Evolutionary conservation across 1,139 yeast genomes (phyloP).

Genomic region (Suhomyces chickasaworum): DNA sequence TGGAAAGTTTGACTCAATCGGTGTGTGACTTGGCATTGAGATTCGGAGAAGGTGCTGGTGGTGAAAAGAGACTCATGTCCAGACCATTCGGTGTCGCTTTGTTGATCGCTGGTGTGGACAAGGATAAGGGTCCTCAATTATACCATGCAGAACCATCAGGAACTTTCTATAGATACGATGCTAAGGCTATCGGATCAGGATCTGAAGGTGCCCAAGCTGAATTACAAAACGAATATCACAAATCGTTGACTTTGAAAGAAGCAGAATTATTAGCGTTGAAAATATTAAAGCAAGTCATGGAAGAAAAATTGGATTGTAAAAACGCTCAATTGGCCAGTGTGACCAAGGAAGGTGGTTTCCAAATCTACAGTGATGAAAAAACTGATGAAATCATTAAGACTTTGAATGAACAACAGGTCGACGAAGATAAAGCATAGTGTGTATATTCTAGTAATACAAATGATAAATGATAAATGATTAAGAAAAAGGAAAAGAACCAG

Average conservation of each 20-base stretch:
- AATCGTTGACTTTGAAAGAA: slow-evolving; percentile 88
- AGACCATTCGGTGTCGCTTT: slow-evolving; percentile 99
- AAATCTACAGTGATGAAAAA: slow-evolving; percentile 80
- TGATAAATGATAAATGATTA: slow-evolving; percentile 6
- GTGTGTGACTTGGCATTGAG: slow-evolving; percentile 96
- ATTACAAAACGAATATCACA: slow-evolving; percentile 94
- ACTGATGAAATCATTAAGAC: slow-evolving; percentile 79
- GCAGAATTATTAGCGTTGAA: slow-evolving; percentile 90
- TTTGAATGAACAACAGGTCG: slow-evolving; percentile 70
- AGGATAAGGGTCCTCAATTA: slow-evolving; percentile 92
- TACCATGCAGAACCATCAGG: slow-evolving; percentile 99
- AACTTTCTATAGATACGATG: slow-evolving; percentile 95
- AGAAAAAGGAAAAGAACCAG: too few relatives aligned
- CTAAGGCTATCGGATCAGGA: slow-evolving; percentile 98
- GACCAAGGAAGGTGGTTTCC: slow-evolving; percentile 83
- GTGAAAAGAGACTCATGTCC: slow-evolving; percentile 96
- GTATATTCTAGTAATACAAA: slow-evolving; percentile 8
- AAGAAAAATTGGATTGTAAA: slow-evolving; percentile 92
- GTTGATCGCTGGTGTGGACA: slow-evolving; percentile 91
- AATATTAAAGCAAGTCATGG: slow-evolving; percentile 97
- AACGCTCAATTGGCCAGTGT: slow-evolving; percentile 96
- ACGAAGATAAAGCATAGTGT: slow-evolving; percentile 21
- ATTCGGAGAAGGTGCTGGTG: slow-evolving; percentile 98
- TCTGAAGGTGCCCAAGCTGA: slow-evolving; percentile 99
- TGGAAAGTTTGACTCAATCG: slow-evolving; percentile 92